Conservation (phyloP, 352 stramenopile genomes). For the Plasmopara halstedii region DNA sequence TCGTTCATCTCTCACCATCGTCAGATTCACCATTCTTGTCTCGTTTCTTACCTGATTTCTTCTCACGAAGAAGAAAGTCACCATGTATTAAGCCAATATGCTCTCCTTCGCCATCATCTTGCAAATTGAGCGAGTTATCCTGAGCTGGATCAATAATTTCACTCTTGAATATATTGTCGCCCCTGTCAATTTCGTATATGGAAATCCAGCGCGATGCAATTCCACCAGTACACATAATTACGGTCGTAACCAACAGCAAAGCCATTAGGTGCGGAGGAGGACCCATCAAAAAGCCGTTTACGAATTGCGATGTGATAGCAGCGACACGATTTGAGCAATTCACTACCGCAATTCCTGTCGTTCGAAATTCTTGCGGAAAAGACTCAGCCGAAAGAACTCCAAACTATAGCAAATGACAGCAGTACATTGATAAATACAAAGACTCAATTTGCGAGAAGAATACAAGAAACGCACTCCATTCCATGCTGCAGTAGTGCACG, state of each 20-base stretch:
- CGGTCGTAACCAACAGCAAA: conserved; percentile 73
- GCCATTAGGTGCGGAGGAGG: conserved; percentile 64
- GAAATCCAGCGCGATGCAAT: conserved; percentile 34
- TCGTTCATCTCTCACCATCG: too few species aligned
- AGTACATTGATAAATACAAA: too few species aligned
- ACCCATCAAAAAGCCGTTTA: conserved; percentile 82
- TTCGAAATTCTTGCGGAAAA: conserved; percentile 85
- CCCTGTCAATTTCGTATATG: conserved; percentile 25
- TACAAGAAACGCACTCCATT: conserved; percentile 80
- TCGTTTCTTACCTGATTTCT: conserved; percentile 3
- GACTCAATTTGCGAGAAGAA: not conserved
- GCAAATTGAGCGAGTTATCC: conserved; percentile 4
- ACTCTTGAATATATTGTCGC: conserved; percentile 16
- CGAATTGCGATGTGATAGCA: conserved; percentile 88
- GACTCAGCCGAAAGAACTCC: conserved; percentile 83
- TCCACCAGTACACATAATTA: conserved; percentile 62
- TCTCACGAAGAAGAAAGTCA: conserved; percentile 23
- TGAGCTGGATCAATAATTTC: conserved; percentile 7
- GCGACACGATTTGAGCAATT: conserved; percentile 83
- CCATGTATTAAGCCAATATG: conserved; percentile 18
- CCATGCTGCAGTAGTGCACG: conserved; percentile 84
- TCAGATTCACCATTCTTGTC: too few species aligned
- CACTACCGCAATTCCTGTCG: conserved; percentile 85
- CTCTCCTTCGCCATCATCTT: conserved; percentile 16
- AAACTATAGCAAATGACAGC: conserved; percentile 40